Percentiles rank a stretch among this genome's conserved stretches.
Evolutionary conservation across 352 stramenopile species (phyloP).

Genomic region (Phytopythium cucurbitacearum): DNA sequence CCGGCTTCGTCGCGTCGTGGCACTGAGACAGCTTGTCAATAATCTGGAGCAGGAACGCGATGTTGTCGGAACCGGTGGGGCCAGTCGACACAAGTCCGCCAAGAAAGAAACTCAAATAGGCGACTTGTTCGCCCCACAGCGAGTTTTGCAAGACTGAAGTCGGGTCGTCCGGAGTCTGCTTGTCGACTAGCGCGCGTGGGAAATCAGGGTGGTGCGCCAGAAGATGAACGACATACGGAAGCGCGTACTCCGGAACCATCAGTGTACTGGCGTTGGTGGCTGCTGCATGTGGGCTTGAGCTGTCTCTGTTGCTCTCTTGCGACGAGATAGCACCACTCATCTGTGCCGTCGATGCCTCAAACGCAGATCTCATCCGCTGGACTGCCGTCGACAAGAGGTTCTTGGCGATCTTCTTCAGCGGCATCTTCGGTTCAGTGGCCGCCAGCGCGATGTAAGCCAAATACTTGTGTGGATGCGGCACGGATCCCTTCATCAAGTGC

Average conservation of each 20-base stretch:
- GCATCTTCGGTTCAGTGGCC: constrained; percentile 39
- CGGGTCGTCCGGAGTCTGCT: constrained; percentile 13
- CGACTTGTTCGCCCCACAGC: constrained; percentile 58
- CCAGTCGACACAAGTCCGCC: constrained; percentile 60
- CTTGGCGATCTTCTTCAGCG: constrained; percentile 53
- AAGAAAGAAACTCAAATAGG: constrained; percentile 67
- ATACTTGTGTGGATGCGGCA: constrained; percentile 76
- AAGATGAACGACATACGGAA: constrained; percentile 82
- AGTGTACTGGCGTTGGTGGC: constrained; percentile 14
- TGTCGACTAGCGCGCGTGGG: constrained; percentile 31
- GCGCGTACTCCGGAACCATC: constrained; percentile 78
- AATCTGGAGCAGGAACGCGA: constrained; percentile 83
- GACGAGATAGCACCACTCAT: constrained; percentile 8
- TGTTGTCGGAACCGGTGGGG: constrained; percentile 63
- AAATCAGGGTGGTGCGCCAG: constrained; percentile 76
- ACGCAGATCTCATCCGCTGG: constrained; percentile 73
- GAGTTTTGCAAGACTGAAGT: constrained; percentile 19
- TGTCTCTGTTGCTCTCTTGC: constrained; percentile 10
- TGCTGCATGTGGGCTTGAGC: neutral
- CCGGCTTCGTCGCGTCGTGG: constrained; percentile 46
- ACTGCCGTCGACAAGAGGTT: constrained; percentile 49
- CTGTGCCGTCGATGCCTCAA: constrained; percentile 31
- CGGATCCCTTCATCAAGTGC: constrained; percentile 59
- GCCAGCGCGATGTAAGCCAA: constrained; percentile 69
- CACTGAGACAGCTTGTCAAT: constrained; percentile 70